phyloP scores from a whole-genome alignment of 768 basidiomycete species.

The Boletus subparvulus region DNA sequence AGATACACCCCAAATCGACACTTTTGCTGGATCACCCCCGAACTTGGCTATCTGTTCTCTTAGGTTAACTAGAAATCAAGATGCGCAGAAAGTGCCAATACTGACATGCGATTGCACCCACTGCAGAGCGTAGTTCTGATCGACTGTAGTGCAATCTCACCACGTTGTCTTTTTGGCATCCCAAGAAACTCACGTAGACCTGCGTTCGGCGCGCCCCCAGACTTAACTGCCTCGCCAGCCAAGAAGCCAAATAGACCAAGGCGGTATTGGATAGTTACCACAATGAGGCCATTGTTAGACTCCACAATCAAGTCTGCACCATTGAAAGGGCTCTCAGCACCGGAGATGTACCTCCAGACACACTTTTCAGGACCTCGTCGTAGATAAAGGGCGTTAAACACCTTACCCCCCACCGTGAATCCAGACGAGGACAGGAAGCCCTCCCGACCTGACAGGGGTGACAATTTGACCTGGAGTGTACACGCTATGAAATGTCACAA shows the following conservation, averaged over 20 bases:
- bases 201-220: not conserved
- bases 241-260: constrained; percentile 10
- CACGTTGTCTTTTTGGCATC: not conserved
- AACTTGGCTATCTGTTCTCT: not conserved
- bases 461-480: not conserved
- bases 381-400: not conserved
- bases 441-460: not conserved
- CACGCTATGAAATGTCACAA: not conserved
- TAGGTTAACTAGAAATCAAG: not conserved
- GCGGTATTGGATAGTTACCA: constrained; percentile 11
- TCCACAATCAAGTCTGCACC: constrained; percentile 4
- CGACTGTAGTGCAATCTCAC: not conserved
- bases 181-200: constrained; percentile 6
- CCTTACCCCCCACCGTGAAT: constrained; percentile 9
- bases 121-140: constrained; percentile 3
- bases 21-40: constrained; percentile 1
- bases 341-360: not conserved
- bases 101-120: constrained; percentile 8
- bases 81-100: not conserved
- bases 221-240: not conserved
- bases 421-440: constrained; percentile 7
- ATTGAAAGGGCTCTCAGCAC: not conserved
- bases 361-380: not conserved
- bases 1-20: constrained; percentile 10
- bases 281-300: constrained; percentile 3